phyloP scores from a whole-genome alignment of 139 green algal species.

The Ulvella scutata region DNA sequence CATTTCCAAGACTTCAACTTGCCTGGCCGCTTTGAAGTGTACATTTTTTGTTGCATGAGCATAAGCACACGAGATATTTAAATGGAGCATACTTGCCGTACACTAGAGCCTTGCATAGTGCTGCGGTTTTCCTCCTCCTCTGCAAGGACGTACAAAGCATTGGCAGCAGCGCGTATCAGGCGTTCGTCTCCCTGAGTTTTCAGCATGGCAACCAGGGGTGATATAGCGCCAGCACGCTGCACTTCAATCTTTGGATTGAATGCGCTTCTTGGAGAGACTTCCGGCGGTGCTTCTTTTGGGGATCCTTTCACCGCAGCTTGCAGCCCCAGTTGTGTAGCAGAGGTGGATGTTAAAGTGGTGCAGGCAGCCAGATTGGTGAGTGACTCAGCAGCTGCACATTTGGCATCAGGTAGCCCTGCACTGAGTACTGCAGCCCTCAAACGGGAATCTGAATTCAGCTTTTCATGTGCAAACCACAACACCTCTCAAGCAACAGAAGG shows the following conservation, averaged over 20 bases:
- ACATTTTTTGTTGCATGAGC: no score
- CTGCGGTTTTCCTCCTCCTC: background rate
- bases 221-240: background rate
- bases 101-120: background rate
- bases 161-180: background rate
- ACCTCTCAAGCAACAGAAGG: no score
- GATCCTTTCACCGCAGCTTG: background rate
- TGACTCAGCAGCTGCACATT: background rate
- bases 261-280: background rate
- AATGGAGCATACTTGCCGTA: no score
- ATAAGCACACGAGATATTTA: no score
- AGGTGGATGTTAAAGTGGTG: background rate
- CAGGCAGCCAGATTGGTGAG: background rate
- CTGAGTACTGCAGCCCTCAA: background rate
- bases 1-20: no score
- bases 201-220: background rate
- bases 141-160: background rate
- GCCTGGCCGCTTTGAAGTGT: no score
- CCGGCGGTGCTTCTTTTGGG: background rate
- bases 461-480: no score
- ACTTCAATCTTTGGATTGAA: background rate
- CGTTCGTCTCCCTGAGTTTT: background rate
- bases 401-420: background rate
- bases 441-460: no score
- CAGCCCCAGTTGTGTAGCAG: background rate